Percentiles rank a stretch among this genome's conserved stretches.
Evolutionary conservation across 768 basidiomycete genomes (phyloP).

Genomic region (Agrocybe pediades): DNA sequence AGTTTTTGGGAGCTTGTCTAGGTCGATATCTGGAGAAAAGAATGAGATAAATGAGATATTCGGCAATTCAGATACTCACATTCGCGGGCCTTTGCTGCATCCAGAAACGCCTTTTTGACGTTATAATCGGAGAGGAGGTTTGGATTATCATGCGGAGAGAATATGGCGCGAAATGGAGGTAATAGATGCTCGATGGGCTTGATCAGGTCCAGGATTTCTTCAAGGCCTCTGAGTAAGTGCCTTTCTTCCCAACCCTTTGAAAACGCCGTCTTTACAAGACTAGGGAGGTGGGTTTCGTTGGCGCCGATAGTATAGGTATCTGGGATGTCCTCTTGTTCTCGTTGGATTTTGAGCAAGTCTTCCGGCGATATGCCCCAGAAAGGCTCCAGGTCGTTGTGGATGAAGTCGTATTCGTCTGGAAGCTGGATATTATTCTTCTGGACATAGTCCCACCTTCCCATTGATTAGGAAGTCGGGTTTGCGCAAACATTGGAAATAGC

Average conservation of each 20-base stretch:
- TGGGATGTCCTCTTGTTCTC: not conserved
- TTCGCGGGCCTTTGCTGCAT: slow-evolving; percentile 36
- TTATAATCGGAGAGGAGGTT: slow-evolving; percentile 38
- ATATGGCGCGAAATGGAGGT: slow-evolving; percentile 49
- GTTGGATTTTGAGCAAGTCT: not conserved
- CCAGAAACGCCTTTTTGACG: slow-evolving; percentile 29
- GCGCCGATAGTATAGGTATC: not conserved
- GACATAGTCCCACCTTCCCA: not conserved
- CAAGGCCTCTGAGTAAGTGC: not conserved
- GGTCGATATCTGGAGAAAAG: slow-evolving; percentile 28
- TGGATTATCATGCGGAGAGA: slow-evolving; percentile 51
- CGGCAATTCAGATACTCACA: slow-evolving; percentile 27
- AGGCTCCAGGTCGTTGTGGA: not conserved
- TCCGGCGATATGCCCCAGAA: slow-evolving; percentile 1
- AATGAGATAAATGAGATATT: not conserved
- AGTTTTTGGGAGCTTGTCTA: slow-evolving; percentile 28
- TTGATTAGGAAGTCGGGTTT: not conserved
- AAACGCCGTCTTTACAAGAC: not conserved
- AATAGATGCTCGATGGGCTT: slow-evolving; percentile 39
- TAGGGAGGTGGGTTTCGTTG: not conserved
- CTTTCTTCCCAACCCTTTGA: not conserved
- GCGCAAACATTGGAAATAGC: not conserved
- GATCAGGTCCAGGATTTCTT: slow-evolving; percentile 39
- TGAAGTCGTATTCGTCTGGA: slow-evolving; percentile 1
- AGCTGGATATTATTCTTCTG: not conserved